phyloP scores from a whole-genome alignment of 257 asterid genomes.

The Perilla frutescens region DNA sequence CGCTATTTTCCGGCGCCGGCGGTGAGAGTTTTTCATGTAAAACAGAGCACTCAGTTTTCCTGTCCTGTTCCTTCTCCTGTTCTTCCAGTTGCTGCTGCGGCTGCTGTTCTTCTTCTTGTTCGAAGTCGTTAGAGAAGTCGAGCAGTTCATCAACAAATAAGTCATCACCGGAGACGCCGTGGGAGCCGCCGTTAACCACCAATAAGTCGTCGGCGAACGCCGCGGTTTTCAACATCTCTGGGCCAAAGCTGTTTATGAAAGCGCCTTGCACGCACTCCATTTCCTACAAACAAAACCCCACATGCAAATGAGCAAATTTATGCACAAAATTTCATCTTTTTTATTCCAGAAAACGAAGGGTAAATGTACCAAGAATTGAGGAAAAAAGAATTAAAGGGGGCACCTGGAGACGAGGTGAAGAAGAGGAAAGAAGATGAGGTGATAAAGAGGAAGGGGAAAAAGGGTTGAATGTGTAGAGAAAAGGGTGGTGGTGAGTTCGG shows the following conservation, averaged over 20 bases:
- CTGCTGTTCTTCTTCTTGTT: slow-evolving; percentile 29
- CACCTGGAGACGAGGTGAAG: slow-evolving; percentile 45
- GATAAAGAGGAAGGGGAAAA: slow-evolving; percentile 46
- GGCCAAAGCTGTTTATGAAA: slow-evolving; percentile 42
- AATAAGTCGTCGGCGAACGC: slow-evolving; percentile 33
- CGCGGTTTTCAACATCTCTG: slow-evolving; percentile 35
- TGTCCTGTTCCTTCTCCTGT: slow-evolving; percentile 40
- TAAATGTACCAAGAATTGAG: background rate
- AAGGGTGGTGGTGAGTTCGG: slow-evolving; percentile 77
- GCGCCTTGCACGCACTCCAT: slow-evolving; percentile 62
- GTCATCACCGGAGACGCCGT: slow-evolving; percentile 49
- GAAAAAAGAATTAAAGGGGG: background rate
- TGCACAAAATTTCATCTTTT: slow-evolving; percentile 17
- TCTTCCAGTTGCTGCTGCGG: slow-evolving; percentile 31
- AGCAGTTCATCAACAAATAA: slow-evolving; percentile 53
- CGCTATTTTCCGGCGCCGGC: slow-evolving; percentile 37
- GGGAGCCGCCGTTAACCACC: slow-evolving; percentile 31
- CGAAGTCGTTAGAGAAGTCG: slow-evolving; percentile 54
- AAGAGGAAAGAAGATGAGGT: slow-evolving; percentile 34
- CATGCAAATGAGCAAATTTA: slow-evolving; percentile 31
- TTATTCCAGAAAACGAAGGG: background rate
- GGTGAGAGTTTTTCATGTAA: slow-evolving; percentile 29
- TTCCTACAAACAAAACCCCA: slow-evolving; percentile 41
- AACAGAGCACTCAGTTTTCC: slow-evolving; percentile 35
- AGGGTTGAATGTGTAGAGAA: slow-evolving; percentile 61